Evolutionary conservation across 164 flowering plant species (phyloP).

Genomic region (Buxus sempervirens): DNA sequence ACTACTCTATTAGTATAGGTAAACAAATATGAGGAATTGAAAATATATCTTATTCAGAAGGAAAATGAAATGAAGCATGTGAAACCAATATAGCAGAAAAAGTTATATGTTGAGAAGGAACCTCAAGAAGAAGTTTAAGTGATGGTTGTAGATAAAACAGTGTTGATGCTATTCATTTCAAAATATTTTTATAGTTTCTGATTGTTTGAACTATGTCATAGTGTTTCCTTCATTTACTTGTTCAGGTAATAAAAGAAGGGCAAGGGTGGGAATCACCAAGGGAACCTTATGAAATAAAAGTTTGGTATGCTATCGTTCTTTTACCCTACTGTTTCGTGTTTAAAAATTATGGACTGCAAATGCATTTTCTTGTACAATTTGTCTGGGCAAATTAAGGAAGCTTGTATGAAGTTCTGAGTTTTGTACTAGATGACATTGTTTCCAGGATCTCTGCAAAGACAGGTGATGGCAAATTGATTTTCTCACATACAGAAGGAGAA

Average conservation of each 20-base stretch:
- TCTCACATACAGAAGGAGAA: slow-evolving; percentile 57
- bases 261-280: slow-evolving; percentile 97
- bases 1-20: no score
- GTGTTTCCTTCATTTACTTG: not conserved
- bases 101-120: not conserved
- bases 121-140: not conserved
- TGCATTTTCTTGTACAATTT: not conserved
- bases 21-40: no score
- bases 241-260: slow-evolving; percentile 72
- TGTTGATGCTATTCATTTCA: not conserved
- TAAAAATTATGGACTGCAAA: not conserved
- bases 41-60: no score
- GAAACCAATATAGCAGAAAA: not conserved
- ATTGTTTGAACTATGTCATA: not conserved
- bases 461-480: slow-evolving; percentile 59
- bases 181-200: not conserved
- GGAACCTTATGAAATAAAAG: slow-evolving; percentile 94
- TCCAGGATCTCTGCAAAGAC: slow-evolving; percentile 79
- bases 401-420: not conserved
- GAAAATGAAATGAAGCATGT: not conserved
- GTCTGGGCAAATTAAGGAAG: not conserved
- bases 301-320: slow-evolving; percentile 43
- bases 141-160: not conserved
- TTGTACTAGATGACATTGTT: slow-evolving; percentile 7
- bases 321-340: not conserved